Percentiles rank a stretch among this genome's conserved stretches.
These are phyloP conservation scores for Plasmodium inui DNA, from an alignment of 169 alveolate species.

Conservation along the genomic window DNA sequence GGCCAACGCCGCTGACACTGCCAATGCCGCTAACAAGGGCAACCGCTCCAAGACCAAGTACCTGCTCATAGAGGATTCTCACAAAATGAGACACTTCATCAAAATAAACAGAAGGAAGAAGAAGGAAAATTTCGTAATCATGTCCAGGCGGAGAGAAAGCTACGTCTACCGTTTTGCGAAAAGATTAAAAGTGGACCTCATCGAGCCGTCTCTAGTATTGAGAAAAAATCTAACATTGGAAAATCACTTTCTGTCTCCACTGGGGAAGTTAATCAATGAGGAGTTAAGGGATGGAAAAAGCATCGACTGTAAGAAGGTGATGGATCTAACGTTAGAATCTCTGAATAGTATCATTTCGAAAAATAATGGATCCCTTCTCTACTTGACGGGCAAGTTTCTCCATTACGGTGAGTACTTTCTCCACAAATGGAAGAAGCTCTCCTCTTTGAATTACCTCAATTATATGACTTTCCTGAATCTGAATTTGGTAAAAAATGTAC, in stretches of 20 bases:
- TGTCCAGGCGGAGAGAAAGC: conserved; percentile 4
- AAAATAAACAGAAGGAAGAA: conserved; percentile 50
- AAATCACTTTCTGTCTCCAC: conserved; percentile 30
- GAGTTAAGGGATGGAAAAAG: conserved; percentile 17
- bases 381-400: conserved; percentile 8
- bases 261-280: conserved; percentile 34
- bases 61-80: conserved; percentile 15
- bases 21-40: background rate
- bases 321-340: conserved; percentile 53
- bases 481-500: conserved; percentile 31
- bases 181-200: conserved; percentile 43
- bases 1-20: background rate
- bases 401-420: conserved; percentile 13
- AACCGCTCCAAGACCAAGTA: background rate
- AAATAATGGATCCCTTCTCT: conserved; percentile 64
- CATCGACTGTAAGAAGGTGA: conserved; percentile 20
- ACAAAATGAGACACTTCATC: conserved; percentile 61
- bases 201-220: conserved; percentile 38
- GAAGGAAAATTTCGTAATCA: conserved; percentile 34
- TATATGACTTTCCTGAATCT: conserved; percentile 31
- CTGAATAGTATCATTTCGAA: conserved; percentile 41
- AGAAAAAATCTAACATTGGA: conserved; percentile 16
- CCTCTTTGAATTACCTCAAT: conserved; percentile 23
- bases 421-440: conserved; percentile 28
- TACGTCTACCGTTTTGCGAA: conserved; percentile 3